Base-by-base conservation (phyloP, 352 stramenopile genomes). In the Pythium utonaiense region DNA sequence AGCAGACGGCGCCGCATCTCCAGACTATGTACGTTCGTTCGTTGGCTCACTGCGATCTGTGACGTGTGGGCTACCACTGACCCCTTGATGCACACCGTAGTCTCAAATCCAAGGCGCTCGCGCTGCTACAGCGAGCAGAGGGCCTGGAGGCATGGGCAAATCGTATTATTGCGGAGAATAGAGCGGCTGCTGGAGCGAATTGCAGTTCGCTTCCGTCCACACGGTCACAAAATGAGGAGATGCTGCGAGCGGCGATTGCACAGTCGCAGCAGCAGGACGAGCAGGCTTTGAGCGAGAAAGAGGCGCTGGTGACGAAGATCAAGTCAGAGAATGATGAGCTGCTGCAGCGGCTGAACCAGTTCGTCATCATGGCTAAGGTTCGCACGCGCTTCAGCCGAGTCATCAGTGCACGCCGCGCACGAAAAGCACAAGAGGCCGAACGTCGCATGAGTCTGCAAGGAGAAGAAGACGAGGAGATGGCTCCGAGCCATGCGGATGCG, bases 31-130 rank as follows among this genome's bases (percentile, higher is more conserved):
- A 64, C 50, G 73, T 61, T 24, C 1, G n/a, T n/a, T n/a, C n/a
- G n/a, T n/a, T n/a, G n/a, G n/a, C n/a, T n/a, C n/a, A n/a, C n/a
- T n/a, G n/a, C n/a, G n/a, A 19, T 48, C 34, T 54, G 19, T 52
- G 33, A 51, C 13, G 24, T 24, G 14, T 38, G 34, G 51, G 28
- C 28, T 10, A 5, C 14, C 9, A 21, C 1, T 54, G 38, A 40
- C 38, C 3, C 13, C 16, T 64, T 1, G 31, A 47, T 55, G 25
- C 3, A 16, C 3, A 50, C 12, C 53, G 8, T 25, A 83, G 75
- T 57, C 69, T 93, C 1, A 87, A 88, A 52, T 75, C 83, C 22
- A 93, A 91, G 69, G 84, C 84, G n/a, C 69, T 91, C 6, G 71
- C 80, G 25, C 53, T 92, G 34, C 62, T 93, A n/a, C 73, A 90